These are phyloP conservation scores for Colletotrichum truncatum DNA, from an alignment of 2,329 filamentous ascomycete species.

Conservation along the genomic window DNA sequence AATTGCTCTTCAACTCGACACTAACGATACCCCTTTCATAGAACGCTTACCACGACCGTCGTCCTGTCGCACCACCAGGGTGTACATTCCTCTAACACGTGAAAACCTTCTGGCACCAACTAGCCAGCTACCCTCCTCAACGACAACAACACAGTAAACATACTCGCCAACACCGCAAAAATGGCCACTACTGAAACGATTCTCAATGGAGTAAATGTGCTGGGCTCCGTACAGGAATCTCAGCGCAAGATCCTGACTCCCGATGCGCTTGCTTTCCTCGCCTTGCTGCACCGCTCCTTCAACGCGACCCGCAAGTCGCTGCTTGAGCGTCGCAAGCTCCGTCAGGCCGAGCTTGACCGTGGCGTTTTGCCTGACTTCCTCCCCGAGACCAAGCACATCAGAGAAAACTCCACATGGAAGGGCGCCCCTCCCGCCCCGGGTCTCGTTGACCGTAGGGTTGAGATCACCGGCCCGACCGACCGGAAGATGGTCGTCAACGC, in stretches of 20 bases:
- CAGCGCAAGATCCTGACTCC: constrained; percentile 93
- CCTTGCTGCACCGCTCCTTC: constrained; percentile 94
- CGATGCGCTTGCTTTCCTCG: constrained; percentile 89
- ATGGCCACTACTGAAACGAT: constrained; percentile 80
- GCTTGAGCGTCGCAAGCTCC: constrained; percentile 83
- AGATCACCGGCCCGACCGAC: constrained; percentile 97
- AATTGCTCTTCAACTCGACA: neutral
- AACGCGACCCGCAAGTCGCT: constrained; percentile 88
- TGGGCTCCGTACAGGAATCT: constrained; percentile 79
- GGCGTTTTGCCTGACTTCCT: constrained; percentile 92
- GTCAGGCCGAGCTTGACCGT: constrained; percentile 93
- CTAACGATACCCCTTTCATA: constrained; percentile 14
- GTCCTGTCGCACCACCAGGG: constrained; percentile 11
- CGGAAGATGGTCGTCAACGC: constrained; percentile 99
- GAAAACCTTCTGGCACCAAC: constrained; percentile 14
- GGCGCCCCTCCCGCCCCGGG: constrained; percentile 92
- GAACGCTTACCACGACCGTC: constrained; percentile 10
- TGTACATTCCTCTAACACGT: constrained; percentile 21
- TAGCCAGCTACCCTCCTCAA: neutral
- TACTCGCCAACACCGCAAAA: constrained; percentile 34
- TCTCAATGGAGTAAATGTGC: constrained; percentile 55
- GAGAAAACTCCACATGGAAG: constrained; percentile 93
- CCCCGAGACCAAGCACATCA: constrained; percentile 93
- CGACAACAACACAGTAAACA: constrained; percentile 3
- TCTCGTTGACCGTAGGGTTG: constrained; percentile 90